Conservation (phyloP, 169 alveolate species). For the Eimeria tenella region DNA sequence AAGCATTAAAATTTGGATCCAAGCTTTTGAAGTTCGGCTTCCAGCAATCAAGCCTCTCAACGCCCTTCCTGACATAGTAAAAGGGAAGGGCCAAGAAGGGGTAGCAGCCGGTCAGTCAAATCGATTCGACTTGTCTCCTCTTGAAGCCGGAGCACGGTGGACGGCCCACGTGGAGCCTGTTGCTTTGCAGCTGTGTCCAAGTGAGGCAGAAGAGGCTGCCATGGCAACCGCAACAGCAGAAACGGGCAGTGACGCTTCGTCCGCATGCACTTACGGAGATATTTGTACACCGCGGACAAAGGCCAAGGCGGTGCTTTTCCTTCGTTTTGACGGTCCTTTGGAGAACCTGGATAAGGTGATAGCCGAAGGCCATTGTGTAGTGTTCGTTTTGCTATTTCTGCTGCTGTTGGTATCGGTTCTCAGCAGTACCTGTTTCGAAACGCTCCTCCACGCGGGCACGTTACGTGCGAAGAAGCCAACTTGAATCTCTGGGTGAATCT, state of each 20-base stretch:
- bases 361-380: not conserved
- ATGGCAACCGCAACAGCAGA: not conserved
- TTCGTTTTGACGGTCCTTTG: slow-evolving; percentile 1
- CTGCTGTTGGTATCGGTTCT: not conserved
- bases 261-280: not conserved
- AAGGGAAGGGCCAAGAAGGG: not conserved
- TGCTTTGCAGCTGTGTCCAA: slow-evolving; percentile 16
- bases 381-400: not conserved
- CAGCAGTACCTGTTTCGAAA: not conserved
- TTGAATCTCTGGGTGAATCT: too few relatives aligned
- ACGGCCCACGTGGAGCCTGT: slow-evolving; percentile 6
- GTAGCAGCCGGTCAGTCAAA: not conserved
- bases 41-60: not conserved
- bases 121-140: not conserved
- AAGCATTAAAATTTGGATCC: not conserved
- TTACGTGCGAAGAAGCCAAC: not conserved
- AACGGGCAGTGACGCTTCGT: too few relatives aligned
- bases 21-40: slow-evolving; percentile 7
- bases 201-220: not conserved
- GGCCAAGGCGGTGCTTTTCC: not conserved
- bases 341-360: not conserved
- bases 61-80: not conserved
- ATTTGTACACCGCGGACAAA: slow-evolving; percentile 10
- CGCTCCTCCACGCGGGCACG: not conserved
- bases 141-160: slow-evolving; percentile 9